These are phyloP conservation scores for Choanephora cucurbitarum DNA, from an alignment of 371 early-diverging fungal species.

Conservation along the genomic window DNA sequence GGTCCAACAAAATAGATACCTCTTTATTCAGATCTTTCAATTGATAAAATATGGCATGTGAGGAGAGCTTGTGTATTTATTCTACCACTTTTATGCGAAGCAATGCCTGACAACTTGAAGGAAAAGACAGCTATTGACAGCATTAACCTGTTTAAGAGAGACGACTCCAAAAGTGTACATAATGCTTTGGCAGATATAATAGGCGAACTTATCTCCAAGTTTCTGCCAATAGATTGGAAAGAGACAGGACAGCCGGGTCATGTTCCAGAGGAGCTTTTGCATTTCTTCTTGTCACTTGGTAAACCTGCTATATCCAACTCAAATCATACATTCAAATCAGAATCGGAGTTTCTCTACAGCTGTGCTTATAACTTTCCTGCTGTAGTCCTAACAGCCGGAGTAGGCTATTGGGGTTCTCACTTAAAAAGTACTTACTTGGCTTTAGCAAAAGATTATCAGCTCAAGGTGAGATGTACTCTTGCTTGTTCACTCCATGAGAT, in stretches of 20 bases:
- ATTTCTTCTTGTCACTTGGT: conserved; percentile 43
- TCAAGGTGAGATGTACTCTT: conserved; percentile 49
- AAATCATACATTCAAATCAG: conserved; percentile 37
- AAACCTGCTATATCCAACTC: conserved; percentile 26
- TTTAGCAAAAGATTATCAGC: conserved; percentile 43
- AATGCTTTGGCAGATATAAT: conserved; percentile 49
- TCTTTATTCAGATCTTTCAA: conserved; percentile 40
- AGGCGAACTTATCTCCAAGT: conserved; percentile 53
- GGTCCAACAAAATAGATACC: conserved; percentile 28
- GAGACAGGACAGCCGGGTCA: conserved; percentile 29
- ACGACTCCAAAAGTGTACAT: conserved; percentile 51
- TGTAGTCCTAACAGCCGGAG: conserved; percentile 54
- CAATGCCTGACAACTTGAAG: conserved; percentile 40
- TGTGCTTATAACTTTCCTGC: conserved; percentile 60
- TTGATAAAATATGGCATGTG: conserved; percentile 57
- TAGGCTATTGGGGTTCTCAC: conserved; percentile 39
- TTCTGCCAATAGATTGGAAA: conserved; percentile 42
- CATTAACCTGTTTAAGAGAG: conserved; percentile 41
- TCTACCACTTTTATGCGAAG: conserved; percentile 44
- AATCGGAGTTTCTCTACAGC: conserved; percentile 45
- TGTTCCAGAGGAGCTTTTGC: conserved; percentile 33
- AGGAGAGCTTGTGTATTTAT: conserved; percentile 49
- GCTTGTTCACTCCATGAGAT: conserved; percentile 57
- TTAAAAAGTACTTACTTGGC: conserved; percentile 39
- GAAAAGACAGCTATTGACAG: conserved; percentile 35